Evolutionary conservation across 495 filamentous ascomycete genomes (phyloP), one percentile per base, ranked within the genome.

Genomic region (Platismatia glauca): DNA sequence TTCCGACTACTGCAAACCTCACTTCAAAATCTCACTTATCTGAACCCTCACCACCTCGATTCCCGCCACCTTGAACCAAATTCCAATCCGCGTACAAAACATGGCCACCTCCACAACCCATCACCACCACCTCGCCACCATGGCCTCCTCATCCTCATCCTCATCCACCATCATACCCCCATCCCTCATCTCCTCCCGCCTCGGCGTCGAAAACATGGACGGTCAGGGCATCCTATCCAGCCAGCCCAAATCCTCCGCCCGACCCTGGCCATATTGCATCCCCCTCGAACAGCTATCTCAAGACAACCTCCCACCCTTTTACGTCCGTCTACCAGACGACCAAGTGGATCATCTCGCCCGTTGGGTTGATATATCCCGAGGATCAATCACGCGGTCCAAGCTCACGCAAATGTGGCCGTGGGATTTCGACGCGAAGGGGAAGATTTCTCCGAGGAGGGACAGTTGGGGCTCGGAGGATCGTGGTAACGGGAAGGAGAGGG

Each of bases 301-400:
- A 27, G 53, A 57, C 24, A 57, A 63, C 38, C 61, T 63, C 2
- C 61, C 37, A 1, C 61, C 61, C 3, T 63, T 63, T 37, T 46
- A 63, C 27, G 61, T 63, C 22, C 61, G 53, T 3, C 53, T 63
- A 4, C 8, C 35, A 43, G 61, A 63, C 29, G 38, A 46, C 22
- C 61, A 63, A 57, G 61, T 63, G 2, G 61, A 53, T 0, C 53
- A 57, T 9, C 38, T 63, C 18, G 27, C 22, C 5, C 13, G 27
- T 5, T 48, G 22, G 24, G 55, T 37, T 16, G 18, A 38, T 24
- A 31, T 9, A 1, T 43, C n/a, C 9, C 31, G 24, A 20, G 44
- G 13, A 0, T 33, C 58, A 35, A 31, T 59, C 27, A 24, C 22
- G 0, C 39, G 43, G 0, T 2, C 22, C 58, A 59, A 50, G 41